These are phyloP conservation scores for Grosmannia huntii DNA, from an alignment of 2,329 filamentous ascomycete species.

Conservation along the genomic window DNA sequence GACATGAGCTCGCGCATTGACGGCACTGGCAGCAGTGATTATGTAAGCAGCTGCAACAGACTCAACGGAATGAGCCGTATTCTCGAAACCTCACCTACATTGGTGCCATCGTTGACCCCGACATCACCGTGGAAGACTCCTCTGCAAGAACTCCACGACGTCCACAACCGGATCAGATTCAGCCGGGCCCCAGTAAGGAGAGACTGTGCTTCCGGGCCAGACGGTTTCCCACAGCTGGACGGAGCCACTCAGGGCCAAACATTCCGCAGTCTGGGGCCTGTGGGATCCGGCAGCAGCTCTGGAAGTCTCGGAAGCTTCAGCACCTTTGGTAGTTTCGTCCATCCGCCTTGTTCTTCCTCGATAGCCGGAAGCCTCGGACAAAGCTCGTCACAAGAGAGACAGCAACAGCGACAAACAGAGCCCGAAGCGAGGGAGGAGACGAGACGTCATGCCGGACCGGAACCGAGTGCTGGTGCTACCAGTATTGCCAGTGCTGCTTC, in stretches of 20 bases:
- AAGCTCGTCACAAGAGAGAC: neutral
- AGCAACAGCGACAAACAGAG: neutral
- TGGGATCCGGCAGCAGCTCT: neutral
- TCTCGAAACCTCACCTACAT: neutral
- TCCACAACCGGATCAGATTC: neutral
- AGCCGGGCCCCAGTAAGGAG: neutral
- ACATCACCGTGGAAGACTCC: neutral
- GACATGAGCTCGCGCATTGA: neutral
- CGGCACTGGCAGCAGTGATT: neutral
- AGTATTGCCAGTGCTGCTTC: no score
- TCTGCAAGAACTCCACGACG: neutral
- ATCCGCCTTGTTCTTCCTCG: neutral
- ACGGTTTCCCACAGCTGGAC: neutral
- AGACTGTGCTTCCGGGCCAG: no score
- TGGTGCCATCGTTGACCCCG: neutral
- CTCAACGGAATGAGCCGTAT: neutral
- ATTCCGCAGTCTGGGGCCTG: neutral
- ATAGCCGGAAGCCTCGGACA: neutral
- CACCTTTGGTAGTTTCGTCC: neutral
- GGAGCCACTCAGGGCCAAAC: neutral
- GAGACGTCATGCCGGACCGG: neutral
- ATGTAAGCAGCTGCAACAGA: neutral
- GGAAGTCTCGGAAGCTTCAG: neutral
- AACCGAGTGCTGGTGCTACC: neutral
- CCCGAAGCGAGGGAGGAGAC: neutral